Evolutionary conservation across 1,284 basidiomycete genomes (phyloP), one percentile per base, ranked within the genome.

Genomic region (Hemileia vastatrix): DNA sequence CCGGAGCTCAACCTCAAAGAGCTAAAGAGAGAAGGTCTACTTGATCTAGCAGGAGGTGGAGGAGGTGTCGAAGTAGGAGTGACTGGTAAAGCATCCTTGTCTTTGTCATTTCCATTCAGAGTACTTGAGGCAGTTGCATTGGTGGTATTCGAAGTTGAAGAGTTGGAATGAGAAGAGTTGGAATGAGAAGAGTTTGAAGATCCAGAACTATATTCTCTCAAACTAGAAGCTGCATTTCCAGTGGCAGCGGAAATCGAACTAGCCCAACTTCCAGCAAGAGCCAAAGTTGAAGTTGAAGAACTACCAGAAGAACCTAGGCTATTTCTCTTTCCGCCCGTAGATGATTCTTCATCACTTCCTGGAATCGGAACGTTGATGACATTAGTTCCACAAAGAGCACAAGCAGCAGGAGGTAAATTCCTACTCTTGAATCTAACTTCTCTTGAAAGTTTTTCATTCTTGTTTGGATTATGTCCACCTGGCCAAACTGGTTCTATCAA

Each of bases 401-500:
- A 75, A 1, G 68, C 68, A 13, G 69, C 71, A 6, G 73, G 71
- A 1, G 73, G 69, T 2, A 70, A 49, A 27, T 70, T n/a, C 81
- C 77, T 69, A 49, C n/a, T n/a, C n/a, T n/a, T n/a, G n/a, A n/a
- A n/a, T n/a, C n/a, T n/a, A 6, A 75, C 59, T 8, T 54, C 36
- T 40, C 36, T 40, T 11, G 36, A 40, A 40, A 40, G 36, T 40
- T 40, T 40, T 15, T 40, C 66, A 11, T 67, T 65, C 51, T 71
- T 68, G 53, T 75, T 72, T 13, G 65, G 51, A 15, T 67, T 50
- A 15, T 36, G 51, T 48, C 33, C 8, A 65, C 61, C 23, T 81
- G 77, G 70, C 54, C 75, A 75, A 50, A 93, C 81, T n/a, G 94
- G 93, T 72, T 97, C 94, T 60, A 98, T 87, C 13, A 84, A 84